Base-by-base conservation (phyloP, 345 rosid species). In the Melastoma malabathricum region DNA sequence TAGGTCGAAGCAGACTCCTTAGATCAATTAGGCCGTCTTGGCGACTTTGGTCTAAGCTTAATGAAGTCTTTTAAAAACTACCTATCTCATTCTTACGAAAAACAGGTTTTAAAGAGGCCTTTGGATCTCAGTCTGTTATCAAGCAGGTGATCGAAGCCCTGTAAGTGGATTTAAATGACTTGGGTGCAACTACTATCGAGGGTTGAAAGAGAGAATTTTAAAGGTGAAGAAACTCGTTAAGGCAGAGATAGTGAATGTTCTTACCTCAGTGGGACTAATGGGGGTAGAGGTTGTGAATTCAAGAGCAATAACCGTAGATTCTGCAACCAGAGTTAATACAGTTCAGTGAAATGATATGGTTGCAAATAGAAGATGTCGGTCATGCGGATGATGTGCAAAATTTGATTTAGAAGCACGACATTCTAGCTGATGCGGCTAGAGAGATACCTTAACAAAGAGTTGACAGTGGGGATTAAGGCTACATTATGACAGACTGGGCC, bases 61-160 rank as follows among this genome's bases (percentile, higher is more conserved):
- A n/a, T n/a, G n/a, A n/a, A n/a, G n/a, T n/a, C n/a, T n/a, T n/a
- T n/a, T n/a, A n/a, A n/a, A n/a, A n/a, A n/a, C n/a, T n/a, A n/a
- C n/a, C n/a, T n/a, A n/a, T n/a, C n/a, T n/a, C n/a, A n/a, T n/a
- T n/a, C n/a, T n/a, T n/a, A n/a, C n/a, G n/a, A n/a, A n/a, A n/a
- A n/a, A n/a, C n/a, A n/a, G n/a, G n/a, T n/a, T n/a, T n/a, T n/a
- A 74, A 78, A 55, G 84, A 89, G 68, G 66, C 75, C 19, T 56
- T 76, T 50, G 70, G 48, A n/a, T n/a, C n/a, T 60, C 69, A 64
- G 46, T 76, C 88, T 22, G 81, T 81, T 54, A 64, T 81, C 15
- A 78, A 69, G 74, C 81, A 83, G 52, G 83, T 76, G 63, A 50
- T 86, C 17, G 88, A 89, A 56, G 74, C 76, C 18, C 5, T 89